Evolutionary conservation across 495 filamentous ascomycete genomes (phyloP).

Genomic region (Platismatia glauca): DNA sequence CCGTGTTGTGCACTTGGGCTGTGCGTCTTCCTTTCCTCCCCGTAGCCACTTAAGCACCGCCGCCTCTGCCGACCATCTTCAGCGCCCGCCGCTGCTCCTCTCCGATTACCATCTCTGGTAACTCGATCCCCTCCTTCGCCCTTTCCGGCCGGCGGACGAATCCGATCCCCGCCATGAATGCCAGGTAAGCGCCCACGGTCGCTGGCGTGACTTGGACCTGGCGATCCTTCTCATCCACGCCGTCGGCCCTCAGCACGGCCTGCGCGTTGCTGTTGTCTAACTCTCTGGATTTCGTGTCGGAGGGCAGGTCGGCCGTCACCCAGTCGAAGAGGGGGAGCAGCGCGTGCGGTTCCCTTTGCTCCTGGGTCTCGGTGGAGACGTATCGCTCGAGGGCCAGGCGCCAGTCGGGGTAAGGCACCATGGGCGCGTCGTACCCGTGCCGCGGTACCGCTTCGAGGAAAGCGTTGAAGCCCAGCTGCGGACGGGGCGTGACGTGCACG

Average conservation of each 20-base stretch:
- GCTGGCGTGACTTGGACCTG: conserved; percentile 45
- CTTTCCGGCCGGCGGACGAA: conserved; percentile 54
- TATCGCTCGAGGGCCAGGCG: conserved; percentile 48
- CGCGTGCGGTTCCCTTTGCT: conserved; percentile 20
- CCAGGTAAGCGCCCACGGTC: conserved; percentile 61
- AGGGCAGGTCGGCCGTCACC: conserved; percentile 68
- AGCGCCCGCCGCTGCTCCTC: conserved; percentile 43
- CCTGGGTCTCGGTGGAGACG: conserved; percentile 38
- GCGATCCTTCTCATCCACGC: conserved; percentile 30
- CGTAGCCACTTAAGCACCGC: conserved; percentile 15
- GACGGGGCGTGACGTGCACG: conserved; percentile 73
- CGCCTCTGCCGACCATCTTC: conserved; percentile 42
- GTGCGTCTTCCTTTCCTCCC: too few relatives aligned
- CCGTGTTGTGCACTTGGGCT: too few relatives aligned
- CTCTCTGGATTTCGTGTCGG: conserved; percentile 68
- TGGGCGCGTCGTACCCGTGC: conserved; percentile 62
- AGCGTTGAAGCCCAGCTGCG: conserved; percentile 68
- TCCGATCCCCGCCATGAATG: conserved; percentile 60
- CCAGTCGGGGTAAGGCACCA: conserved; percentile 47
- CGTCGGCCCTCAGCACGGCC: conserved; percentile 53
- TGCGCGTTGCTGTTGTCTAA: conserved; percentile 69
- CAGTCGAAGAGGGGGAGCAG: conserved; percentile 77
- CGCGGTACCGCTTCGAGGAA: conserved; percentile 61
- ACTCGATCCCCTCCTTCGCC: conserved; percentile 33
- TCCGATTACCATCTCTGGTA: conserved; percentile 42